Evolutionary conservation across 2,329 filamentous ascomycete species (phyloP), one percentile per base, ranked within the genome.

Genomic region (Grosmannia penicillata): DNA sequence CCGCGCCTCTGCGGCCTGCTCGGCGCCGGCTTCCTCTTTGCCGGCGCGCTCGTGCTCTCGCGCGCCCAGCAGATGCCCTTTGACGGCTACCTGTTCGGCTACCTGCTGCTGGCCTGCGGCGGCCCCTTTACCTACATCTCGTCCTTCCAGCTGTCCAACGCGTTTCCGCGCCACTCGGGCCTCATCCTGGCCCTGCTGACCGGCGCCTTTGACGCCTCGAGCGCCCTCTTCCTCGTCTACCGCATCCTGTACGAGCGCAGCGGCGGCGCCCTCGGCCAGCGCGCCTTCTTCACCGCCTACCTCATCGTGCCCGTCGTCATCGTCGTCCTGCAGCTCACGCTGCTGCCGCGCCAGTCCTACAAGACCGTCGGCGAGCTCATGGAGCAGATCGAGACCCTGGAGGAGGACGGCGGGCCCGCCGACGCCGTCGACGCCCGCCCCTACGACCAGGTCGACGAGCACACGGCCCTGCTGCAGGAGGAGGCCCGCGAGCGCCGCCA

Each of bases 281-380:
- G 71, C 35, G 65, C 65, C 25, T 85, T 91, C 60, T 91, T 91
- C 56, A 59, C 82, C 3, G 51, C 58, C 11, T 93, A 91, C 51
- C 68, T 91, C 14, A 47, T 71, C 15, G 79, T 91, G 1, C 84
- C 84, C 0, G 53, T 65, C 4, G 62, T 75, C 38, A 83, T 91
- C 38, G 50, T 78, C 13, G 39, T 77, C 22, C 64, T 72, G 15
- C 82, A 91, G 56, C 50, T 89, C 21, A 68, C 75, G 29, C 50
- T 89, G 47, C 78, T 93, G 66, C 84, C 84, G 0, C 63, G 61
- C 14, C 74, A 78, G 45, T 85, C 79, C 2, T 91, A 91, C 63
- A 87, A 91, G 58, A 89, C 82, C 0, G 74, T 87, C 1, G 82
- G 84, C 33, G 85, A 95, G 56, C 69, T 94, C 28, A 76, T 91